Evolutionary conservation across 257 asterid genomes (phyloP).

Genomic region (Penstemon davidsonii): DNA sequence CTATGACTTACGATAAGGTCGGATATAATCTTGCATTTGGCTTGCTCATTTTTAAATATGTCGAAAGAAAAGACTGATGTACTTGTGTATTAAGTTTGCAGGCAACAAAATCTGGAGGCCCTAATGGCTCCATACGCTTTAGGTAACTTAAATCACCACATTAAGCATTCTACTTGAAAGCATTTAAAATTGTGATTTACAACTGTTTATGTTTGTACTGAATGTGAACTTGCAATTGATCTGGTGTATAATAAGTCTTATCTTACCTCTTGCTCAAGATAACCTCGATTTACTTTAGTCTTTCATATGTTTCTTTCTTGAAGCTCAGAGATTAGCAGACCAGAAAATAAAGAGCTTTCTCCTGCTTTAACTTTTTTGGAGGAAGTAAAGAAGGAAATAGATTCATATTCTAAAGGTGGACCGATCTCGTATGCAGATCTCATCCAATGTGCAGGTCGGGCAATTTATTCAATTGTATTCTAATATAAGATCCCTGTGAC

Average conservation of each 20-base stretch:
- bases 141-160: slow-evolving; percentile 56
- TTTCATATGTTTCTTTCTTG: slow-evolving; percentile 45
- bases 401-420: slow-evolving; percentile 76
- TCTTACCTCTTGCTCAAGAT: slow-evolving; percentile 14
- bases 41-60: slow-evolving; percentile 19
- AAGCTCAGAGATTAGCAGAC: slow-evolving; percentile 98
- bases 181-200: background rate
- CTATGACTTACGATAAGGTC: slow-evolving; percentile 90
- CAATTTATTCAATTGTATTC: background rate
- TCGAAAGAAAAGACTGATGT: slow-evolving; percentile 34
- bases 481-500: slow-evolving; percentile 4
- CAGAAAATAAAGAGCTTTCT: slow-evolving; percentile 82
- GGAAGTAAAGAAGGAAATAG: slow-evolving; percentile 83
- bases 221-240: background rate
- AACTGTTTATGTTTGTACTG: background rate
- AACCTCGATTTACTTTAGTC: slow-evolving; percentile 27
- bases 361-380: slow-evolving; percentile 70
- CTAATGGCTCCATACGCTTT: slow-evolving; percentile 92
- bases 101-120: slow-evolving; percentile 95
- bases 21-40: slow-evolving; percentile 34
- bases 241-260: too few species aligned
- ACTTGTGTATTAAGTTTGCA: slow-evolving; percentile 42
- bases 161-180: slow-evolving; percentile 16
- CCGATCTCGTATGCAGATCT: slow-evolving; percentile 92
- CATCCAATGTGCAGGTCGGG: slow-evolving; percentile 73